These are phyloP conservation scores for Pneumocystis carinii DNA, from an alignment of 1,139 yeast species.

Conservation along the genomic window DNA sequence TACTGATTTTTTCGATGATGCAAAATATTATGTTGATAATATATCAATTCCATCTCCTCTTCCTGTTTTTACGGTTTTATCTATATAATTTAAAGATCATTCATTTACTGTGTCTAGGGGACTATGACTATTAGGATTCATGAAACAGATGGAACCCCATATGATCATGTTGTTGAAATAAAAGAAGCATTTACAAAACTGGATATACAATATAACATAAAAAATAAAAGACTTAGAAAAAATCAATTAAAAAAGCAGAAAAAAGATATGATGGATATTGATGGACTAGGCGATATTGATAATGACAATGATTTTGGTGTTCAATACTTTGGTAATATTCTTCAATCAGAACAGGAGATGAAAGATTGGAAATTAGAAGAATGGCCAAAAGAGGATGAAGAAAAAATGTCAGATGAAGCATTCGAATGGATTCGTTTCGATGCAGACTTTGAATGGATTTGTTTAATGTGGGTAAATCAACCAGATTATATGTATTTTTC, in stretches of 20 bases:
- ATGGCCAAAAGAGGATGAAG: conserved; percentile 60
- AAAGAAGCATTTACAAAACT: conserved; percentile 73
- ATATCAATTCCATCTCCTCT: conserved; percentile 14
- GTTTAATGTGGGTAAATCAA: conserved; percentile 63
- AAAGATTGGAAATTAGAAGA: conserved; percentile 62
- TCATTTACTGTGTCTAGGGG: conserved; percentile 29
- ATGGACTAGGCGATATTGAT: conserved; percentile 16
- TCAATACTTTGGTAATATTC: conserved; percentile 66
- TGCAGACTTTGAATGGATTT: conserved; percentile 95
- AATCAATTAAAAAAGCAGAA: conserved; percentile 31
- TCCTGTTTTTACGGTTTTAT: conserved; percentile 22
- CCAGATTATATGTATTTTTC: conserved; percentile 94
- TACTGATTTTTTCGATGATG: conserved; percentile 29
- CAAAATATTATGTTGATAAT: conserved; percentile 23
- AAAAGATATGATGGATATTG: conserved; percentile 16
- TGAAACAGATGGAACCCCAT: conserved; percentile 98
- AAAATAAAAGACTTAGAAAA: conserved; percentile 59
- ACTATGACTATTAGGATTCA: conserved; percentile 95
- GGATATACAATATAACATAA: conserved; percentile 89
- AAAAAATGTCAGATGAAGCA: conserved; percentile 58
- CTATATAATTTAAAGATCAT: conserved; percentile 7
- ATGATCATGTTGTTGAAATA: conserved; percentile 88
- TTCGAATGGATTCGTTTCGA: conserved; percentile 96
- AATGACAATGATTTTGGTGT: conserved; percentile 30
- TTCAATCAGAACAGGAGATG: conserved; percentile 45